Base-by-base conservation (phyloP, 2,329 filamentous ascomycete species). In the Fusarium zealandicum region DNA sequence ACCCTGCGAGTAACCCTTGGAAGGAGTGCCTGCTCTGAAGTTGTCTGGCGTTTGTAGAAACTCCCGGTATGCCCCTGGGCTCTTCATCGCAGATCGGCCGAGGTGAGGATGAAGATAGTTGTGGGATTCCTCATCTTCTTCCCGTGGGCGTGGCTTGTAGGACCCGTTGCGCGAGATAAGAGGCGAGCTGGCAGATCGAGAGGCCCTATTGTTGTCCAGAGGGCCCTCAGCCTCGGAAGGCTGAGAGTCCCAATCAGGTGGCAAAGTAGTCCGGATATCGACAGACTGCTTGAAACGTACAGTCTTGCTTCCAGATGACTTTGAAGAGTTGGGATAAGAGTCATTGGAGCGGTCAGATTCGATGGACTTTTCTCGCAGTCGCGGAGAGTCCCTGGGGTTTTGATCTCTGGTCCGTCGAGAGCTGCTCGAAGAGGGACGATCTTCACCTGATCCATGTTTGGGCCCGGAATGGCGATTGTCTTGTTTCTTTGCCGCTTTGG, bases 211-310 rank as follows among this genome's bases (percentile, higher is more conserved):
- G 20, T 30, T 38, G 13, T 20, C 36, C 20, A 38, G 31, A n/a
- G 42, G 42, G 25, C 33, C 58, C 20, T 42, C 50, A 8, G 58
- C 41, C 37, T 57, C 59, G 8, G 58, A 58, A 22, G 42, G 37
- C 13, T 63, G 59, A 14, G 33, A 16, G 28, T 63, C 51, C 13
- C 35, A 37, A 4, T 49, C 46, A 13, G 51, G 47, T 4, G 53
- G 47, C 13, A 54, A 40, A 6, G 63, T 39, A 12, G 53, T 49
- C 30, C 57, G 59, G 32, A 61, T 57, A 8, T 68, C 51, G 4
- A 67, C 57, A 9, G 54, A 57, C 8, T 61, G 35, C 25, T 59
- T 65, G 54, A 70, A 70, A 13, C 64, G 64, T 6, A 69, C 63
- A 13, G 63, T 68, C 38, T 69, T 70, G 53, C 60, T 66, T 11